Evolutionary conservation across 805 yeast species (phyloP).

Genomic region (Wickerhamomyces alni): DNA sequence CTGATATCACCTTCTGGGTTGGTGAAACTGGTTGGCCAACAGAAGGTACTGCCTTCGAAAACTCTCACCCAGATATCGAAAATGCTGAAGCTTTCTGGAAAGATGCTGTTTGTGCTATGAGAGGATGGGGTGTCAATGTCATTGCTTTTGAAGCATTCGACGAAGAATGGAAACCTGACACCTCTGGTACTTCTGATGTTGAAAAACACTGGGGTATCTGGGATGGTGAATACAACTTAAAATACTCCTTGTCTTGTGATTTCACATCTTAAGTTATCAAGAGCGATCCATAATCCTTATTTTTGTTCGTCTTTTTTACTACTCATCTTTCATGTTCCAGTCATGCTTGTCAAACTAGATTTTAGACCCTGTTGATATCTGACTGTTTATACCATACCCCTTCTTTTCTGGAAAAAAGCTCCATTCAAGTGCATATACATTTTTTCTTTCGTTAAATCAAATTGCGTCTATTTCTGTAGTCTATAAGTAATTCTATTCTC

Average conservation of each 20-base stretch:
- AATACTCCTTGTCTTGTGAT: conserved; percentile 43
- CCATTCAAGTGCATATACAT: too few relatives aligned
- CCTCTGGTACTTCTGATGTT: conserved; percentile 79
- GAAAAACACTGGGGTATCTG: conserved; percentile 96
- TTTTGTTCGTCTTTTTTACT: too few relatives aligned
- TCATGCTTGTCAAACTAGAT: too few relatives aligned
- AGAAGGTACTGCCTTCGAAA: conserved; percentile 66
- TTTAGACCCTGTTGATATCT: too few relatives aligned
- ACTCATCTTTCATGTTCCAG: too few relatives aligned
- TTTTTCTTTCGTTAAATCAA: too few relatives aligned
- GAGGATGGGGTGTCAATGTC: conserved; percentile 94
- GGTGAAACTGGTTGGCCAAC: conserved; percentile 99
- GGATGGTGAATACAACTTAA: conserved; percentile 41
- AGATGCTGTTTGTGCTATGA: conserved; percentile 84
- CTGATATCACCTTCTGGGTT: conserved; percentile 87
- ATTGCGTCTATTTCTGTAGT: not conserved
- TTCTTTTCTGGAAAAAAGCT: too few relatives aligned
- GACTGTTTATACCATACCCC: too few relatives aligned
- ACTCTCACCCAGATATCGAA: conserved; percentile 57
- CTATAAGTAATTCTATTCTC: not conserved
- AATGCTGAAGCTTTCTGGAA: conserved; percentile 84
- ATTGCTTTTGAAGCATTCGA: conserved; percentile 93
- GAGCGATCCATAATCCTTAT: too few relatives aligned
- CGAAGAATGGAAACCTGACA: conserved; percentile 92
- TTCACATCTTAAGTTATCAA: conserved; percentile 27